Evolutionary conservation across 257 asterid species (phyloP).

Genomic region (Buddleja alternifolia): DNA sequence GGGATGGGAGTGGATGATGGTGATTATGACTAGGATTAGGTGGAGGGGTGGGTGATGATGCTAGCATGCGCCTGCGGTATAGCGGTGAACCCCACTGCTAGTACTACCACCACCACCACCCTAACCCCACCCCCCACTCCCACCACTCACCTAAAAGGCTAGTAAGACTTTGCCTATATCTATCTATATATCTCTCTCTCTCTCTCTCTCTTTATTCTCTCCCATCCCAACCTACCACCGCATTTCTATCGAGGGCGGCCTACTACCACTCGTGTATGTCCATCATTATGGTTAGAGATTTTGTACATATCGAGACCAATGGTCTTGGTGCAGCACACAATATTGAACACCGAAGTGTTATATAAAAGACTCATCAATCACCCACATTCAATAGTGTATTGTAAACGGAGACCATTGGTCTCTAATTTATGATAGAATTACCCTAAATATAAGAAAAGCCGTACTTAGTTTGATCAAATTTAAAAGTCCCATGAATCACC

Average conservation of each 20-base stretch:
- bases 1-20: constrained; percentile 31
- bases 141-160: constrained; percentile 38
- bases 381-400: no score
- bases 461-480: no score
- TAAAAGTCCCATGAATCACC: no score
- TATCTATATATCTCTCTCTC: not conserved
- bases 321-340: no score
- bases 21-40: constrained; percentile 25
- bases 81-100: constrained; percentile 40
- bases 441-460: no score
- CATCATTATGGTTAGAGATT: no score
- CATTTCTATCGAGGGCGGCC: not conserved
- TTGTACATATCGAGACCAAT: no score
- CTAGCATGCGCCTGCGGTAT: constrained; percentile 44
- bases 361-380: no score
- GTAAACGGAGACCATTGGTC: no score
- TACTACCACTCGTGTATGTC: constrained; percentile 4
- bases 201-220: not conserved
- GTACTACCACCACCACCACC: constrained; percentile 30
- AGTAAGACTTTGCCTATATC: not conserved
- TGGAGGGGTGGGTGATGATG: constrained; percentile 36
- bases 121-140: constrained; percentile 26
- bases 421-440: no score
- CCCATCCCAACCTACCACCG: constrained; percentile 11
- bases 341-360: no score